A percentile compares a stretch with the other conserved stretches of the same genome.
Conservation (phyloP, 1,284 basidiomycete genomes). For the Microbotryomycetes sp. region DNA sequence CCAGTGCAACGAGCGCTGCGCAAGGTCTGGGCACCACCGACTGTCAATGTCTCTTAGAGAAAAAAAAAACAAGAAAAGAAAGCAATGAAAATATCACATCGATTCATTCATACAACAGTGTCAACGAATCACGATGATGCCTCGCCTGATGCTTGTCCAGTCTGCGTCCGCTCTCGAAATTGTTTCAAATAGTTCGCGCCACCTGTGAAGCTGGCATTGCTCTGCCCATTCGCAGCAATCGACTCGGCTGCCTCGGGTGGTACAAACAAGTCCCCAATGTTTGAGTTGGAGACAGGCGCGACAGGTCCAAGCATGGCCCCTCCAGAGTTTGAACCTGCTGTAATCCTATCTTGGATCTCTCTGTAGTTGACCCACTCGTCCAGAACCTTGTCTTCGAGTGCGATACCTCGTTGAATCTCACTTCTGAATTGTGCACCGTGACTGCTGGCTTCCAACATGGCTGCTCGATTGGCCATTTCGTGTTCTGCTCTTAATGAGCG, state of each 20-base stretch:
- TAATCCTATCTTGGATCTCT: constrained; percentile 22
- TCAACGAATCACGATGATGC: neutral
- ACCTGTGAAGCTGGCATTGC: no score
- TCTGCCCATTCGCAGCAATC: no score
- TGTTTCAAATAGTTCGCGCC: constrained; percentile 48
- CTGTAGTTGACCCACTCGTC: constrained; percentile 38
- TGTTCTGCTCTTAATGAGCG: constrained; percentile 76
- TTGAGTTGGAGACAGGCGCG: neutral
- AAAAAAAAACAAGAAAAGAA: no score
- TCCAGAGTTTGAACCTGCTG: neutral
- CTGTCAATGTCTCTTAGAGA: no score
- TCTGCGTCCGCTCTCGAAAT: constrained; percentile 55
- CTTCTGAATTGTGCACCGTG: constrained; percentile 67
- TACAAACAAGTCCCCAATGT: constrained; percentile 29
- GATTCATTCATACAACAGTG: neutral
- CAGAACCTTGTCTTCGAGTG: constrained; percentile 57
- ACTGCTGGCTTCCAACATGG: constrained; percentile 69
- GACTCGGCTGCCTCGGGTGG: no score
- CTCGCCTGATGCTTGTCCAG: neutral
- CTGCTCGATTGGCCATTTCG: constrained; percentile 67
- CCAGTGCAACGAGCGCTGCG: no score
- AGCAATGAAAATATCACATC: no score
- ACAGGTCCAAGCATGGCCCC: neutral
- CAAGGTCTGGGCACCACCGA: no score
- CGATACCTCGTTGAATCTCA: constrained; percentile 57